phyloP scores from a whole-genome alignment of 2,329 filamentous ascomycete species.

The Verticillium nubilum region DNA sequence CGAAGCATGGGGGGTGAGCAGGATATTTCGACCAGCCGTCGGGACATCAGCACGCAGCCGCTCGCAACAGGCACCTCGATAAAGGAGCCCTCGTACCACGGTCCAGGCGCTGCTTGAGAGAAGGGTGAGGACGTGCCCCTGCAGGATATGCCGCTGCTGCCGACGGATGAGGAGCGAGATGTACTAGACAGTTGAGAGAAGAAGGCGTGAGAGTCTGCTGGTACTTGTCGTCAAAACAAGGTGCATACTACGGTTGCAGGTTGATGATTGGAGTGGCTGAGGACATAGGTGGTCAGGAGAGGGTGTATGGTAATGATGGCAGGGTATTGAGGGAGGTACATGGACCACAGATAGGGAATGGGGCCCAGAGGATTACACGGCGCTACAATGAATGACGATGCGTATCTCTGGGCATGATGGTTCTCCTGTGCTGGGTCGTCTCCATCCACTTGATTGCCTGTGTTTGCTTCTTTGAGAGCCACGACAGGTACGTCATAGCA shows the following conservation, averaged over 20 bases:
- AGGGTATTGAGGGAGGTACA: background rate
- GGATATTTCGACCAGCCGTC: conserved; percentile 2
- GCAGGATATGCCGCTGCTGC: conserved; percentile 28
- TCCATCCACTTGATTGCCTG: background rate
- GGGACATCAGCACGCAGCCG: background rate
- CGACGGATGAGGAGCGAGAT: conserved; percentile 35
- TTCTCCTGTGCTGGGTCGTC: background rate
- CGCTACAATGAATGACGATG: background rate
- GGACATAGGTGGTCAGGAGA: background rate
- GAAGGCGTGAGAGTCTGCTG: background rate
- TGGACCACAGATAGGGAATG: background rate
- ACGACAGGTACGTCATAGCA: no score
- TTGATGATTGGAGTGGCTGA: background rate
- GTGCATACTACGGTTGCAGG: background rate
- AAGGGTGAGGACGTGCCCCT: conserved; percentile 38
- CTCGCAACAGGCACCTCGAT: conserved; percentile 16
- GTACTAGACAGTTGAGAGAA: conserved; percentile 22
- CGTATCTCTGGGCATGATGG: background rate
- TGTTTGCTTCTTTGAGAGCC: no score
- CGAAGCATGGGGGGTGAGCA: conserved; percentile 20
- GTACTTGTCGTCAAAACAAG: background rate
- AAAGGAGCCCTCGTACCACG: conserved; percentile 40
- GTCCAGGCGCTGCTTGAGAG: conserved; percentile 46
- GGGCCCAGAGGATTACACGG: background rate
- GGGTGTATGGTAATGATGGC: background rate